Evolutionary conservation across 441 rosid species (phyloP).

Genomic region (Euphorbia corollata): DNA sequence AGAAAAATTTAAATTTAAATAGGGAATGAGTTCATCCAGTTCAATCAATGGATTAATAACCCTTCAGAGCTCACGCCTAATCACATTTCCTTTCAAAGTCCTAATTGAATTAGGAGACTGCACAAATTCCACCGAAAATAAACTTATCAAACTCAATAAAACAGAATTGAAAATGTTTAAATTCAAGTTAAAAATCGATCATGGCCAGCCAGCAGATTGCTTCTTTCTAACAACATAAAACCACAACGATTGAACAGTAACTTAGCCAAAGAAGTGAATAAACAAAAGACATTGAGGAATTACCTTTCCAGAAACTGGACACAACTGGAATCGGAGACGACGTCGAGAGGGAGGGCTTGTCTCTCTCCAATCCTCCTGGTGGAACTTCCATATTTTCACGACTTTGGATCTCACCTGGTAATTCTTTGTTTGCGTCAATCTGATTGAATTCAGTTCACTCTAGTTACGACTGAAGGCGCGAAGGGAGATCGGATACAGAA

Average conservation of each 20-base stretch:
- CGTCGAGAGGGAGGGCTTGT: slow-evolving; percentile 49
- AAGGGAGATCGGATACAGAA: background rate
- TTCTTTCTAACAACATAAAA: background rate
- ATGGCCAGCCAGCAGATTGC: background rate
- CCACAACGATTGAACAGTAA: background rate
- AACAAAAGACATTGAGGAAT: background rate
- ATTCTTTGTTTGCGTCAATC: background rate
- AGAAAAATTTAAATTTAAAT: background rate
- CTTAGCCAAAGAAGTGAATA: background rate
- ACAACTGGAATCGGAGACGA: slow-evolving; percentile 73
- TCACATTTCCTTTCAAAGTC: background rate
- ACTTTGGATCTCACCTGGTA: slow-evolving; percentile 19
- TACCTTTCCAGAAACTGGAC: slow-evolving; percentile 95
- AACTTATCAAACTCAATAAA: background rate
- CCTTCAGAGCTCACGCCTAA: background rate
- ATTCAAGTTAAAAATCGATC: background rate
- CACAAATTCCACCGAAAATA: background rate
- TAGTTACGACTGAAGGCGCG: background rate
- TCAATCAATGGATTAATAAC: background rate
- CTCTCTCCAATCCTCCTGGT: slow-evolving; percentile 71
- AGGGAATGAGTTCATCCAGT: background rate
- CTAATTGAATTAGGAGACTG: background rate
- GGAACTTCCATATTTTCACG: slow-evolving; percentile 45
- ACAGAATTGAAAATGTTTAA: background rate
- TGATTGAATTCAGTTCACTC: background rate